Percentiles rank a stretch among this genome's conserved stretches.
Evolutionary conservation across 768 basidiomycete genomes (phyloP).

Genomic region (Psilocybe cubensis): DNA sequence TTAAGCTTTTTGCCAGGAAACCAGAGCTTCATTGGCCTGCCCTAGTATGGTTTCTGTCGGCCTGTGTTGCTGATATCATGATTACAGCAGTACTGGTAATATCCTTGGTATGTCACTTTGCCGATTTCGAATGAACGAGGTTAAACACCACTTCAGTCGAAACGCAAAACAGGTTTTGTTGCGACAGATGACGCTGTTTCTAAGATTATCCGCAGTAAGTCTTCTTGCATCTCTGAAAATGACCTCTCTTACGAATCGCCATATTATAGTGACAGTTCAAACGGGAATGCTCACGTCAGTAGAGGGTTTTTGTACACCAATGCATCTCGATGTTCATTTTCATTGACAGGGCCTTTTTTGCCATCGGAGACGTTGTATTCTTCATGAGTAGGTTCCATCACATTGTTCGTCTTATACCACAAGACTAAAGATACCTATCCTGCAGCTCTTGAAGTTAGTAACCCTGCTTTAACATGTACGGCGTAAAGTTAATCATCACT

Average conservation of each 20-base stretch:
- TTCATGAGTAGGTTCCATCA: conserved; percentile 43
- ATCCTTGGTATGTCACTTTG: conserved; percentile 31
- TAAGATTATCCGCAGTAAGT: conserved; percentile 36
- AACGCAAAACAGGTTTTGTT: conserved; percentile 43
- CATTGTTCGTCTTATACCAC: neutral
- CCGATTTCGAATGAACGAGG: neutral
- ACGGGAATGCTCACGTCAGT: conserved; percentile 49
- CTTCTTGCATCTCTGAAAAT: neutral
- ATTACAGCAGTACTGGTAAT: conserved; percentile 43
- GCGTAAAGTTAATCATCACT: neutral
- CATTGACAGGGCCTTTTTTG: conserved; percentile 38
- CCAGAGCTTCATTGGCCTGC: conserved; percentile 48
- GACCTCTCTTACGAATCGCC: conserved; percentile 5
- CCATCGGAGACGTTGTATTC: conserved; percentile 44
- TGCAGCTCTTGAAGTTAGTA: conserved; percentile 37
- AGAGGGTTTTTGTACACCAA: neutral
- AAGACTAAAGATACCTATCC: neutral
- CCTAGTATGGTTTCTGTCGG: conserved; percentile 47
- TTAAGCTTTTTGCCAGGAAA: conserved; percentile 42
- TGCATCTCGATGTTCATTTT: neutral
- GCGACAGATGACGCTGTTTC: conserved; percentile 45
- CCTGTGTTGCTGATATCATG: conserved; percentile 42
- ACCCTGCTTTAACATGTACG: neutral
- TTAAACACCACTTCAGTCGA: conserved; percentile 24
- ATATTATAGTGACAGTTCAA: conserved; percentile 40